Evolutionary conservation across 345 rosid species (phyloP).

Genomic region (Rubroshorea leprosula): DNA sequence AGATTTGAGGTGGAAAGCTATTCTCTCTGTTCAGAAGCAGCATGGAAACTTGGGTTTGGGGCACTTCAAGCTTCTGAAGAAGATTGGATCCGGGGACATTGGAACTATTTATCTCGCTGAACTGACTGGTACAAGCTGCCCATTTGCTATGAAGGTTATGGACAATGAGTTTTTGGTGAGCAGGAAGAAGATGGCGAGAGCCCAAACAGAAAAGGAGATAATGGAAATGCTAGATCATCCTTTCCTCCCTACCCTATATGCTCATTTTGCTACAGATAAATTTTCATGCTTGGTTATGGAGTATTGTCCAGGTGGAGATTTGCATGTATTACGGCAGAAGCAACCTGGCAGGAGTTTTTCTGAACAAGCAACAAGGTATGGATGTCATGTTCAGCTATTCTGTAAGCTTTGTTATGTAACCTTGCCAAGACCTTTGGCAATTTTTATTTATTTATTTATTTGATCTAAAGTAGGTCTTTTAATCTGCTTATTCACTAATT

Average conservation of each 20-base stretch:
- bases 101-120: slow-evolving; percentile 73
- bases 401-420: too few relatives aligned
- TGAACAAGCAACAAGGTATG: slow-evolving; percentile 66
- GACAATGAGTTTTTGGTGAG: slow-evolving; percentile 59
- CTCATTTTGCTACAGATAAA: slow-evolving; percentile 55
- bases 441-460: too few relatives aligned
- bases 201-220: slow-evolving; percentile 73
- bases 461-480: too few relatives aligned
- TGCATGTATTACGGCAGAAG: slow-evolving; percentile 70
- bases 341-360: slow-evolving; percentile 58
- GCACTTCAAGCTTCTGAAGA: slow-evolving; percentile 63
- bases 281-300: slow-evolving; percentile 75
- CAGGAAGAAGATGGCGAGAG: slow-evolving; percentile 62
- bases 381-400: neutral
- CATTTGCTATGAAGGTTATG: slow-evolving; percentile 77
- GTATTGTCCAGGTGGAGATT: slow-evolving; percentile 80
- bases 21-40: slow-evolving; percentile 47
- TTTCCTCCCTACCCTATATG: slow-evolving; percentile 71
- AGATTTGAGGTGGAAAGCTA: slow-evolving; percentile 72
- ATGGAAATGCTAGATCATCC: slow-evolving; percentile 83
- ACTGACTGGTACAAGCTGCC: slow-evolving; percentile 45
- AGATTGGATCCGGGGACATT: slow-evolving; percentile 74
- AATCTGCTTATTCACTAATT: neutral
- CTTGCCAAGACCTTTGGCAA: too few relatives aligned
- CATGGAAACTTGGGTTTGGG: slow-evolving; percentile 51